These are phyloP conservation scores for Dictyostelium citrinum DNA, from an alignment of 78 protist genomes.

Conservation along the genomic window DNA sequence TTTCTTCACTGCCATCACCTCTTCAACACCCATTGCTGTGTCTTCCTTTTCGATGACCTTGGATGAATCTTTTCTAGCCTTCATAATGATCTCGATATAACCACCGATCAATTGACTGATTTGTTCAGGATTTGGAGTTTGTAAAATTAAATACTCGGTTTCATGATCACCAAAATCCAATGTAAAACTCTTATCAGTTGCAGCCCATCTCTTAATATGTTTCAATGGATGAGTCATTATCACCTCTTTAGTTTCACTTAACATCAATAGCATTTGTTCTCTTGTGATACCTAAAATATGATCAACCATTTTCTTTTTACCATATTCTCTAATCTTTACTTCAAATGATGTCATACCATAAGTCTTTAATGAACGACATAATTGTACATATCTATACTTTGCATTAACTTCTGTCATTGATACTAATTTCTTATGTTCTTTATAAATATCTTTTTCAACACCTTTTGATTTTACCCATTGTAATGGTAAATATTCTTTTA, in stretches of 20 bases:
- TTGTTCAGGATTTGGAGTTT: constrained; percentile 59
- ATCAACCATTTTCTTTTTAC: constrained; percentile 46
- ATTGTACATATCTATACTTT: constrained; percentile 83
- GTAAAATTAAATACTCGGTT: constrained; percentile 54
- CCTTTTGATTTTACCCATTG: constrained; percentile 60
- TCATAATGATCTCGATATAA: constrained; percentile 82
- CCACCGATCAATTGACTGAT: constrained; percentile 77
- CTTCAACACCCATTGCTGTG: constrained; percentile 27
- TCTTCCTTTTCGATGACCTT: constrained; percentile 20
- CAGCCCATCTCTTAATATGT: constrained; percentile 84
- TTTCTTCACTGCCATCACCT: constrained; percentile 40
- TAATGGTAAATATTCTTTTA: constrained; percentile 76
- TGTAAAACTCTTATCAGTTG: constrained; percentile 66
- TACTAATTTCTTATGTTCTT: constrained; percentile 71
- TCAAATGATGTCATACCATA: constrained; percentile 80
- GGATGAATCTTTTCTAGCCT: constrained; percentile 41
- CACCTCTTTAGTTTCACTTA: constrained; percentile 72
- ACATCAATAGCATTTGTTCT: constrained; percentile 59
- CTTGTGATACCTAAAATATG: constrained; percentile 79
- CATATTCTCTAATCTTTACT: constrained; percentile 7
- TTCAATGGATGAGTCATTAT: constrained; percentile 54
- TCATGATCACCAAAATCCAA: constrained; percentile 88
- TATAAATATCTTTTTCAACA: constrained; percentile 69
- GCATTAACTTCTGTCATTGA: constrained; percentile 74
- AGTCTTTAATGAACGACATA: constrained; percentile 81